Percentiles rank a stretch among this genome's conserved stretches.
phyloP scores from a whole-genome alignment of 2,329 filamentous ascomycete genomes.

The Huntiella moniliformis region DNA sequence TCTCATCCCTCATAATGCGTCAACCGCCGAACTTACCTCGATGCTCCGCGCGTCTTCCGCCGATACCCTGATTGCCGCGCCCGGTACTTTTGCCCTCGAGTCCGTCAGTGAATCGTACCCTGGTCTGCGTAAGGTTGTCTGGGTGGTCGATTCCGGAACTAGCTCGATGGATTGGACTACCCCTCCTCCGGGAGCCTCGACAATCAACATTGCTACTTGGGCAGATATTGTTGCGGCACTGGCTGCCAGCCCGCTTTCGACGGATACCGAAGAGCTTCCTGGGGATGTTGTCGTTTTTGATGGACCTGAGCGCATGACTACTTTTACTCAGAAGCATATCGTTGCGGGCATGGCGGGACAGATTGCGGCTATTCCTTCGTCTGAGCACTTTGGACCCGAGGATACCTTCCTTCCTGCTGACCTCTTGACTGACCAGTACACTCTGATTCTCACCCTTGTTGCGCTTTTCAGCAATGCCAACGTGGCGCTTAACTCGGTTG shows the following conservation, averaged over 20 bases:
- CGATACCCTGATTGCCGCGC: slow-evolving; percentile 67
- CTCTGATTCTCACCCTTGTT: slow-evolving; percentile 59
- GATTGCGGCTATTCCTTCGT: slow-evolving; percentile 53
- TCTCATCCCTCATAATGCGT: slow-evolving; percentile 64
- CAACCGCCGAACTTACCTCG: slow-evolving; percentile 47
- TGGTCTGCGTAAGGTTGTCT: slow-evolving; percentile 60
- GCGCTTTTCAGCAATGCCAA: slow-evolving; percentile 74
- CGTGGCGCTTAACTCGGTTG: slow-evolving; percentile 74
- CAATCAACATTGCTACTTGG: slow-evolving; percentile 77
- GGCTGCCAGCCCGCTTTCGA: slow-evolving; percentile 36
- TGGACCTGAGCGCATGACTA: slow-evolving; percentile 52
- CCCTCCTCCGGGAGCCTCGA: slow-evolving; percentile 56
- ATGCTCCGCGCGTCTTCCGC: slow-evolving; percentile 56
- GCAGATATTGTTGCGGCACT: slow-evolving; percentile 57
- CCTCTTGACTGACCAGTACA: slow-evolving; percentile 59
- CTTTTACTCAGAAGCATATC: slow-evolving; percentile 70
- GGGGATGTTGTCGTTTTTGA: slow-evolving; percentile 49
- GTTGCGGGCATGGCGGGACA: slow-evolving; percentile 69
- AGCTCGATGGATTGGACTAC: slow-evolving; percentile 92
- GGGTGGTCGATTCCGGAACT: slow-evolving; percentile 83
- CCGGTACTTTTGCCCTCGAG: slow-evolving; percentile 71
- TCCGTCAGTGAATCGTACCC: slow-evolving; percentile 49
- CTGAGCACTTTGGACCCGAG: slow-evolving; percentile 50
- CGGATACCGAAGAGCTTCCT: slow-evolving; percentile 33
- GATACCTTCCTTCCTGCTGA: slow-evolving; percentile 79